These are phyloP conservation scores for Phlegmacium glaucopus DNA, from an alignment of 768 basidiomycete species.

Conservation along the genomic window DNA sequence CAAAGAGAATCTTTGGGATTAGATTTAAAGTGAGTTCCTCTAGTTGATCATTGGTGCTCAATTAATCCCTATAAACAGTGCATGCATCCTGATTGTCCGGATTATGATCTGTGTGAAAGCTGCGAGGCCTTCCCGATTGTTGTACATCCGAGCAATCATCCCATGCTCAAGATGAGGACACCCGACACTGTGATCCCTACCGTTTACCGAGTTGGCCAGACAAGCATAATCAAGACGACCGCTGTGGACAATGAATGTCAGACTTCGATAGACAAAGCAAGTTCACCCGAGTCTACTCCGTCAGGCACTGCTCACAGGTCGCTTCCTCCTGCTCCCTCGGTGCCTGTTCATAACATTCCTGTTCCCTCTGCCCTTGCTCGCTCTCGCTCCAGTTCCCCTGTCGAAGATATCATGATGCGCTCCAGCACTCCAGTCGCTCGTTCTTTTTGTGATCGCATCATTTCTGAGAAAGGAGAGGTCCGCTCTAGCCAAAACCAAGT, in stretches of 20 bases:
- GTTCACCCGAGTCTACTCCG: neutral
- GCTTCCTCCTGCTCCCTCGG: constrained; percentile 6
- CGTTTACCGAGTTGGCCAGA: constrained; percentile 27
- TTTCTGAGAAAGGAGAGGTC: neutral
- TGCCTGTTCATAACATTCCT: neutral
- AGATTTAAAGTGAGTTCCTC: constrained; percentile 63
- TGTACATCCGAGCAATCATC: constrained; percentile 68
- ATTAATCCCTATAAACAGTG: constrained; percentile 43
- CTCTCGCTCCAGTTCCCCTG: neutral
- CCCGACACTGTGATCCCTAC: constrained; percentile 40
- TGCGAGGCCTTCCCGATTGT: constrained; percentile 82
- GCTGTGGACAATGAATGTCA: neutral
- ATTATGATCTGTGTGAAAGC: constrained; percentile 75
- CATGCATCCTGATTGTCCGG: constrained; percentile 71
- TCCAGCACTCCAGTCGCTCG: constrained; percentile 9
- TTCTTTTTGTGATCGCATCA: neutral
- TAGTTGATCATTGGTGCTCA: constrained; percentile 2
- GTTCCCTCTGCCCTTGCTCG: constrained; percentile 1
- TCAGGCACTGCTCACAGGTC: neutral
- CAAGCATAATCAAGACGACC: constrained; percentile 10
- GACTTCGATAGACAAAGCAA: neutral
- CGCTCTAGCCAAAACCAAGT: neutral
- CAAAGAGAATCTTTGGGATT: constrained; percentile 49
- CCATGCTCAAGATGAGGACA: constrained; percentile 70
- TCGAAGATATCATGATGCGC: constrained; percentile 5